Conservation (phyloP, 352 stramenopile genomes). For the Phytophthora pini region DNA sequence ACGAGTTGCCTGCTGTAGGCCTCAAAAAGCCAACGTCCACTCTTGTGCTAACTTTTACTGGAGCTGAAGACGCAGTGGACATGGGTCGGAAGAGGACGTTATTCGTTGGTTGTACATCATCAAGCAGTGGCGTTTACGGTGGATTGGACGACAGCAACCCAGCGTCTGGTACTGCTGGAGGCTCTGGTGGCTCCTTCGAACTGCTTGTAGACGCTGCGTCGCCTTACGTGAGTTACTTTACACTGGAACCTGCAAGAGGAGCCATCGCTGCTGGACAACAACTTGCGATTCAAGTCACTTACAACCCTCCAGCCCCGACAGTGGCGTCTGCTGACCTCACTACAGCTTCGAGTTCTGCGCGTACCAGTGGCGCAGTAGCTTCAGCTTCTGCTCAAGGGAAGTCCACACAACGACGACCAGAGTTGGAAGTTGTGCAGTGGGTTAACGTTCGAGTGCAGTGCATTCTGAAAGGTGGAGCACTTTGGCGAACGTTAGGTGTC, state of each 20-base stretch:
- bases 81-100: conserved; percentile 29
- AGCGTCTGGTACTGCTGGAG: background rate
- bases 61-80: conserved; percentile 17
- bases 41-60: conserved; percentile 55
- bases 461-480: conserved; percentile 43
- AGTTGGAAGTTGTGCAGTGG: conserved; percentile 47
- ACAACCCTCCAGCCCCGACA: conserved; percentile 33
- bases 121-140: conserved; percentile 31
- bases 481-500: conserved; percentile 39
- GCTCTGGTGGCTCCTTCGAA: conserved; percentile 58
- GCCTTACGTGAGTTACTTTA: conserved; percentile 68
- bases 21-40: conserved; percentile 54
- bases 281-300: conserved; percentile 61
- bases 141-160: conserved; percentile 23
- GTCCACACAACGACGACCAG: conserved; percentile 5
- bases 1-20: conserved; percentile 30
- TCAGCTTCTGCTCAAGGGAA: background rate
- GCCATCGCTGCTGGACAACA: conserved; percentile 60
- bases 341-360: conserved; percentile 7
- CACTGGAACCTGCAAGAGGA: conserved; percentile 73
- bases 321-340: background rate
- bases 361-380: background rate
- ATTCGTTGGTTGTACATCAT: conserved; percentile 57
- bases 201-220: conserved; percentile 61
- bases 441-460: conserved; percentile 51